Base-by-base conservation (phyloP, 2,329 filamentous ascomycete species). In the Diaporthe ampelina region DNA sequence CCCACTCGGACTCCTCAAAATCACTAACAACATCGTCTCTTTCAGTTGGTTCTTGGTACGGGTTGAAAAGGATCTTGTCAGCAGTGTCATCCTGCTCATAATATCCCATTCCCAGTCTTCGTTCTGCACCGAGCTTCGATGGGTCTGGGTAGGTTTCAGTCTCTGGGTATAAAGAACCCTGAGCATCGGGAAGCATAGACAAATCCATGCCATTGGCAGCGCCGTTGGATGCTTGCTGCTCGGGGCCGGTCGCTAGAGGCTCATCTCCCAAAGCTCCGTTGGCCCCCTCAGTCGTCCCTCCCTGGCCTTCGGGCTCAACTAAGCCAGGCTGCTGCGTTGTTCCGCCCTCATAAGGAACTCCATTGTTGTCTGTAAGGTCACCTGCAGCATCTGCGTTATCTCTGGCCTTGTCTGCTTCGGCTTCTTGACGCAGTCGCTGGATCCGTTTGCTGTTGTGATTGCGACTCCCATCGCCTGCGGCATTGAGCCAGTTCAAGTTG, bases 401-500 rank as follows among this genome's bases (percentile, higher is more conserved):
- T 76, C 87, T 87, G 32, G 88, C 88, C 78, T 91, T 91, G 73
- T 88, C 89, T 24, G 85, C 87, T 40, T 90, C 88, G 4, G 90
- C 90, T 76, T 90, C 86, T 74, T 90, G 84, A 72, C 86, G 84
- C n/a, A 91, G 80, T 24, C 85, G 83, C 81, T 89, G 87, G 88
- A 91, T 91, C 19, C 89, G 85, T 73, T 86, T 88, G 78, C 87
- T 90, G 76, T 90, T 85, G 63, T 88, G 87, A 78, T 87, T 90
- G 32, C 90, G 87, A 73, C 88, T 86, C 75, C 90, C 88, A 73
- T 91, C 90, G 19, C 89, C 90, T 21, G 85, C 83, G 15, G 86
- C 88, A 80, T 90, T 90, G 63, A 98, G 85, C 95, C 95, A 98
- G 56, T 89, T 90, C 35, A 97, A 86, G 81, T 99, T 99, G 70